Evolutionary conservation across 1,284 basidiomycete species (phyloP).

Genomic region (Ceratobasidium sp.): DNA sequence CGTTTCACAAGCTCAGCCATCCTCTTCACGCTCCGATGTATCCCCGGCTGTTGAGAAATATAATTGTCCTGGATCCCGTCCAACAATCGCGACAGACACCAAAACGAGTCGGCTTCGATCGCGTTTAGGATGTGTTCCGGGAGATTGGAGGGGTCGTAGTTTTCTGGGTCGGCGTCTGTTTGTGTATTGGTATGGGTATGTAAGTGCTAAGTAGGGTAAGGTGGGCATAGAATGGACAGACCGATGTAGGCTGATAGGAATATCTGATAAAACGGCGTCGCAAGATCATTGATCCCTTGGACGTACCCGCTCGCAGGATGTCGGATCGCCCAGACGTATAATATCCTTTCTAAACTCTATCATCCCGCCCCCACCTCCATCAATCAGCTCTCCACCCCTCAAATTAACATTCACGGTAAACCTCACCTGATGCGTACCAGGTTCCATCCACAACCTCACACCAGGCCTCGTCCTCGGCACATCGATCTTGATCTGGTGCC

Average conservation of each 20-base stretch:
- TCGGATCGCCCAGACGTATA: constrained; percentile 97
- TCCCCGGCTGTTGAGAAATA: constrained; percentile 93
- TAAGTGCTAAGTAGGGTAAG: too few species aligned
- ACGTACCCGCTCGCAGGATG: constrained; percentile 97
- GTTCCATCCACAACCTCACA: constrained; percentile 90
- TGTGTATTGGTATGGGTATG: too few species aligned
- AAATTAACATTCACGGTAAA: constrained; percentile 39
- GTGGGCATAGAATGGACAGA: constrained; percentile 56
- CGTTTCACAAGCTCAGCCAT: constrained; percentile 93
- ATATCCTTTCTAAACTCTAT: constrained; percentile 88
- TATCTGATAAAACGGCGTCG: constrained; percentile 94
- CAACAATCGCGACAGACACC: constrained; percentile 92
- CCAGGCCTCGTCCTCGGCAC: constrained; percentile 94
- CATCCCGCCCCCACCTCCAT: too few species aligned
- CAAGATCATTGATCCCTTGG: constrained; percentile 97
- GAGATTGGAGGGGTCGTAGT: constrained; percentile 83
- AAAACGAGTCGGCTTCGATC: constrained; percentile 95
- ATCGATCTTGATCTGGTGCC: constrained; percentile 98
- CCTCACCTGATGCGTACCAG: constrained; percentile 84
- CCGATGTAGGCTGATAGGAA: constrained; percentile 93
- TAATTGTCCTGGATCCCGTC: constrained; percentile 99
- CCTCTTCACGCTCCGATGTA: constrained; percentile 88
- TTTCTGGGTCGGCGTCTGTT: constrained; percentile 86
- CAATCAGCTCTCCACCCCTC: too few species aligned
- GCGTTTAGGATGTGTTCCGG: constrained; percentile 79